Evolutionary conservation across 352 stramenopile genomes (phyloP), one percentile per base, ranked within the genome.

Genomic region (Phytophthora litchii): DNA sequence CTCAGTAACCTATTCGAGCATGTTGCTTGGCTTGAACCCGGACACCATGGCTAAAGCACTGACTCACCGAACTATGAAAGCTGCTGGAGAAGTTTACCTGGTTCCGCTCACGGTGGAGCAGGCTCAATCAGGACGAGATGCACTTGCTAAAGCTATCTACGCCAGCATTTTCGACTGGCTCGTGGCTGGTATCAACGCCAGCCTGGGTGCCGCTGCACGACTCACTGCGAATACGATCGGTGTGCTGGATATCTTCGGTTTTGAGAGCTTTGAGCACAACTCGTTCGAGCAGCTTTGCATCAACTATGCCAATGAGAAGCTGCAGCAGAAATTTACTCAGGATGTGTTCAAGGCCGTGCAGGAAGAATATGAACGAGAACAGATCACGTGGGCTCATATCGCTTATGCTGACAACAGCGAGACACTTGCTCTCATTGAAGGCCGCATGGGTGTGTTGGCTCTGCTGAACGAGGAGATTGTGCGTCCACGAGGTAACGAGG

Each of bases 141-240:
- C 94, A 2, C 80, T 99, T 20, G 93, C 94, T 10, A 99, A 98
- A 72, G 80, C 96, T 31, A 83, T 98, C 19, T 99, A 99, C 72
- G 91, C 90, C 1, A 91, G 86, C 52, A 61, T 98, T n/a, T 99
- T 99, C 70, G 73, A 98, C 50, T 98, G 94, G 95, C 78, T 99
- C 35, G 95, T 99, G 31, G 76, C 81, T 57, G 68, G 72, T 35
- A 94, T 98, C 68, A 98, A 97, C 64, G 73, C 72, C 17, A 94
- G 80, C 49, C 54, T 89, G 10, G 67, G 67, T 27, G 64, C 67
- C 3, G 59, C 54, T 0, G 25, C 51, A 17, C 58, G 55, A 17
- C 41, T 68, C 20, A 70, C 62, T 45, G 20, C 57, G 10, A 63
- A 74, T 8, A 72, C 68, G 31, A 94, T 97, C 49, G 88, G 88